A percentile compares a stretch with the other conserved stretches of the same genome.
phyloP scores from a whole-genome alignment of 2,329 filamentous ascomycete genomes.

The Ciborinia camelliae region DNA sequence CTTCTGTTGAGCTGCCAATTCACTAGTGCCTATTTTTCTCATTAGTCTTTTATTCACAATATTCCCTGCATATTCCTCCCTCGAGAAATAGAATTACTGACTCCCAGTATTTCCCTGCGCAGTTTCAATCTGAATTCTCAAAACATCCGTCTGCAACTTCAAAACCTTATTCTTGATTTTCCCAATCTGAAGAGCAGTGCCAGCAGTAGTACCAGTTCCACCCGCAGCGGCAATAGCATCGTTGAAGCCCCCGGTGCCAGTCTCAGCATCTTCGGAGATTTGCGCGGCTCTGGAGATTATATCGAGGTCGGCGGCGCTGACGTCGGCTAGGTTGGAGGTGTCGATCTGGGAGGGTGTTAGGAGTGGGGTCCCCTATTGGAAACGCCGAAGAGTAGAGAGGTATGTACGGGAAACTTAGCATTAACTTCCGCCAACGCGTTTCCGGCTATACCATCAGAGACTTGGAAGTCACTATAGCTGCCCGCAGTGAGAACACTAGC shows the following conservation, averaged over 20 bases:
- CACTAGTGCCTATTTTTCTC: constrained; percentile 32
- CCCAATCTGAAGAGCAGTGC: constrained; percentile 49
- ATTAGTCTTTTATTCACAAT: no score
- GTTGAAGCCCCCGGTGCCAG: constrained; percentile 46
- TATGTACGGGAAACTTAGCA: constrained; percentile 50
- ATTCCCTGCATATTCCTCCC: no score
- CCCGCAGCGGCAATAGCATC: constrained; percentile 44
- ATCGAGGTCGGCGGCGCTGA: constrained; percentile 39
- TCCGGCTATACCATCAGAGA: constrained; percentile 50
- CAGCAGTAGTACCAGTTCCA: constrained; percentile 41
- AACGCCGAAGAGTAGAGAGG: neutral
- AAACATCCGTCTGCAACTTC: constrained; percentile 52
- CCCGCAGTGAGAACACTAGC: constrained; percentile 25
- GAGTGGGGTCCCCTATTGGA: no score
- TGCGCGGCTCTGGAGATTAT: constrained; percentile 42
- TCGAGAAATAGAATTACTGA: neutral
- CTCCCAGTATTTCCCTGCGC: constrained; percentile 46
- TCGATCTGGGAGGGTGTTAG: constrained; percentile 39
- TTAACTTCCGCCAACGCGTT: constrained; percentile 53
- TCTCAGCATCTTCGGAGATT: constrained; percentile 54
- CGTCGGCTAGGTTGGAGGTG: constrained; percentile 44
- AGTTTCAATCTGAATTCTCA: constrained; percentile 49
- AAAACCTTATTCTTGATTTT: constrained; percentile 62
- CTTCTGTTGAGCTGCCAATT: constrained; percentile 46
- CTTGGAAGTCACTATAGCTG: constrained; percentile 42